Evolutionary conservation across 805 yeast genomes (phyloP), one percentile per base, ranked within the genome.

Genomic region (Candida montana): DNA sequence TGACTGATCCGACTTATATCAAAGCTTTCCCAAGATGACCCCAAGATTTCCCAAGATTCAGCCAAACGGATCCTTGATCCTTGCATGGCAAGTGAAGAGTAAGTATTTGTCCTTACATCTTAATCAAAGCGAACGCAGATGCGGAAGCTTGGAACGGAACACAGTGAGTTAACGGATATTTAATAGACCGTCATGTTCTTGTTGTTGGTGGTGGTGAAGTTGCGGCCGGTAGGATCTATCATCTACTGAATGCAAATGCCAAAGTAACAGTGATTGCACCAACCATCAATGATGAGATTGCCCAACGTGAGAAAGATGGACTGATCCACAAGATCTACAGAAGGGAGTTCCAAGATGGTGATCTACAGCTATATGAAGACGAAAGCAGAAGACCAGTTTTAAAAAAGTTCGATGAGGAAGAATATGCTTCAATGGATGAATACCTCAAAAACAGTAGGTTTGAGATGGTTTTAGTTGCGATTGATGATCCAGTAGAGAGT

Each of bases 181-280:
- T n/a, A n/a, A n/a, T 9, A 63, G 73, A 71, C 48, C 71, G 71
- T 35, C 85, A 75, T 50, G 85, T 83, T 13, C 66, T 85, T 9
- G 83, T 85, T 1, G 75, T 85, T 31, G 95, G 95, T 0, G 88
- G 83, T 7, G 86, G 87, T 10, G 83, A 78, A 35, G 95, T 86
- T 8, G 95, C 89, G 0, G 66, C 79, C 10, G 74, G 87, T 15
- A 63, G 95, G 39, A 77, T 85, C 3, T 67, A 72, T 40, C 86
- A 83, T 53, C 65, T 86, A 17, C 58, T 84, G 4, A 73, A 74
- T 15, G 90, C 95, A 0, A 74, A 80, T 49, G 91, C 93, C 9
- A 69, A 67, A 39, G 72, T 86, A 31, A 81, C 88, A 0, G 81
- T 86, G 9, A 67, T 87, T 5, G 61, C 82, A 1, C 81, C 68